Base-by-base conservation (phyloP, 2,329 filamentous ascomycete species). In the Aureobasidium uvarum region DNA sequence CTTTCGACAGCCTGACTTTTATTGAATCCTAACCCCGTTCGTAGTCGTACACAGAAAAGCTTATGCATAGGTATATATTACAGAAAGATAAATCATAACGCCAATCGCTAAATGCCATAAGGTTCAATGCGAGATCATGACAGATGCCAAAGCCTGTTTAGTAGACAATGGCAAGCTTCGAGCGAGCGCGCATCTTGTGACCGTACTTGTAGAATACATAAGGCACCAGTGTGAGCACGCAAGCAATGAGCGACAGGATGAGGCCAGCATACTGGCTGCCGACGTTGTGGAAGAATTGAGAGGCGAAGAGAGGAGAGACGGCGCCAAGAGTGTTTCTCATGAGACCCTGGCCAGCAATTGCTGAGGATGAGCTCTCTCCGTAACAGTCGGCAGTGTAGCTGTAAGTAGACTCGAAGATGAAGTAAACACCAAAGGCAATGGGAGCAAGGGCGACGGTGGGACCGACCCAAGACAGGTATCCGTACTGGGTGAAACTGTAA, bases 401-500 rank as follows among this genome's bases (percentile, higher is more conserved):
- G 71, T 84, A 84, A 14, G 76, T 77, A 18, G 72, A 73, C 68
- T 79, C 77, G 68, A 79, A 79, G 31, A 79, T 81, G 73, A 83
- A 84, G 78, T 80, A 84, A 71, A 84, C 83, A 5, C 82, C 82
- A 64, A 83, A 78, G 3, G 80, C 77, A 60, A 84, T 84, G 10
- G 80, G 79, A 0, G 77, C 81, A 2, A 84, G 77, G 16, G 78
- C 80, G 58, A 84, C 79, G 38, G 77, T 74, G 0, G 81, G 81
- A 0, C 78, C 81, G 59, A 83, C 78, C 82, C 82, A 84, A 60
- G 71, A 74, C 1, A 84, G 71, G 62, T 77, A 75, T 5, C 73
- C 77, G 71, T 84, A 84, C 70, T 84, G 81, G 0, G 81, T 83
- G 75, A 83, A 84, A 45, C 76, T 78, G 77, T 84, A 84, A 71